Percentiles rank a stretch among this genome's conserved stretches.
phyloP scores from a whole-genome alignment of 148 eudicot genomes.

The Camellia sinensis region DNA sequence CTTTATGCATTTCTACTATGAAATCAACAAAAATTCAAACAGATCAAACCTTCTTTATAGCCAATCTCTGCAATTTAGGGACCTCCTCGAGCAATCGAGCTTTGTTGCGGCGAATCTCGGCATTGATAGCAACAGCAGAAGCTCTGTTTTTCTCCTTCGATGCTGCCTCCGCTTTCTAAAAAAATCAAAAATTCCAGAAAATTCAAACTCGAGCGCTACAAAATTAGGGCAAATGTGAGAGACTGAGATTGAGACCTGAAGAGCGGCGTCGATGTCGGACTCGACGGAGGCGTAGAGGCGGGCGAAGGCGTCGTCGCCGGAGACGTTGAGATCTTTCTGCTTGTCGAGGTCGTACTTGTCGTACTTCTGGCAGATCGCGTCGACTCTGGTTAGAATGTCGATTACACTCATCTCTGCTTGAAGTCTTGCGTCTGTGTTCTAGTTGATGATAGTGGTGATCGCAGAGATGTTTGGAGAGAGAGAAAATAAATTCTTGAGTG shows the following conservation, averaged over 20 bases:
- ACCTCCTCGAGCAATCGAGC: constrained; percentile 73
- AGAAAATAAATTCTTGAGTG: not conserved
- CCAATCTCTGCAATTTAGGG: constrained; percentile 84
- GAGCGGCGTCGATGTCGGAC: constrained; percentile 66
- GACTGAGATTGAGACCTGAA: constrained; percentile 31
- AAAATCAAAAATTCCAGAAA: not conserved
- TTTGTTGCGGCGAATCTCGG: constrained; percentile 88
- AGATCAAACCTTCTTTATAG: constrained; percentile 66
- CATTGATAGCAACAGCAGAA: constrained; percentile 72
- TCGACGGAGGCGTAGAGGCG: constrained; percentile 71
- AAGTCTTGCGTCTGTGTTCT: not conserved
- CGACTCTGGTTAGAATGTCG: constrained; percentile 11
- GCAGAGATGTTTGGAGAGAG: not conserved
- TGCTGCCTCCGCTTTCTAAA: constrained; percentile 76
- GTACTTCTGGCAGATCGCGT: constrained; percentile 12
- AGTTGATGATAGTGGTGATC: not conserved
- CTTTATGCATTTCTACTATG: too few relatives aligned
- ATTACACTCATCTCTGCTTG: not conserved
- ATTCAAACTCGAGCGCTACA: not conserved
- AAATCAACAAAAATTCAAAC: too few relatives aligned
- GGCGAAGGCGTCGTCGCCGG: constrained; percentile 79
- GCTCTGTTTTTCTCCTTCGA: constrained; percentile 72
- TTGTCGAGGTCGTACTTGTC: constrained; percentile 5
- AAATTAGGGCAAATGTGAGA: too few relatives aligned
- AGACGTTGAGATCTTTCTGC: not conserved